Conservation (phyloP, 108 stramenopile genomes). For the Nitzschia palea region DNA sequence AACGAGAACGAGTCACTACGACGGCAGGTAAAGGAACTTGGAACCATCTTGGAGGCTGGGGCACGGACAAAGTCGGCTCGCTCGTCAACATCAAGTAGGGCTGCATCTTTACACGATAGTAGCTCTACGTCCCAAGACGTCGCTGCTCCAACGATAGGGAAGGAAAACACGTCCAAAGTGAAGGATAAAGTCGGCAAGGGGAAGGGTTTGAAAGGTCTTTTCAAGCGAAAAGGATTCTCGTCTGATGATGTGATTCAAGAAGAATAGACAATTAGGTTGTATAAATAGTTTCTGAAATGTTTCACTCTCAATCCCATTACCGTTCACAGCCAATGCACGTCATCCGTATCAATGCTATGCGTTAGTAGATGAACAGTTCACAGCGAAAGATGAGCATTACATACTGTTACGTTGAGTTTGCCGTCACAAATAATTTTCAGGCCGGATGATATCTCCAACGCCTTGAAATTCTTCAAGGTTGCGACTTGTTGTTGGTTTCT, state of each 20-base stretch:
- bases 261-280: conserved; percentile 1
- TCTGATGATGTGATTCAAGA: conserved; percentile 21
- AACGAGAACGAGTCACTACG: conserved; percentile 56
- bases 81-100: not conserved
- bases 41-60: conserved; percentile 21
- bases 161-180: not conserved
- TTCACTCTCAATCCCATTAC: no score
- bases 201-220: conserved; percentile 25
- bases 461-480: no score
- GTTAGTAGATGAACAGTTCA: no score
- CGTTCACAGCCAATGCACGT: no score
- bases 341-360: no score
- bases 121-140: not conserved
- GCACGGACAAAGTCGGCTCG: conserved; percentile 4
- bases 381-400: no score
- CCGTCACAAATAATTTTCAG: no score
- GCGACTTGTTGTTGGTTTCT: no score
- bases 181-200: conserved; percentile 18
- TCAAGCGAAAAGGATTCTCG: conserved; percentile 18
- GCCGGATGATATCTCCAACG: no score
- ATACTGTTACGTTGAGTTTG: no score
- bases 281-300: not conserved
- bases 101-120: not conserved
- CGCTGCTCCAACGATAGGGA: not conserved
- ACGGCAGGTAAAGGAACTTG: conserved; percentile 58